Conservation (phyloP, 345 rosid species). For the Ceriops tagal region DNA sequence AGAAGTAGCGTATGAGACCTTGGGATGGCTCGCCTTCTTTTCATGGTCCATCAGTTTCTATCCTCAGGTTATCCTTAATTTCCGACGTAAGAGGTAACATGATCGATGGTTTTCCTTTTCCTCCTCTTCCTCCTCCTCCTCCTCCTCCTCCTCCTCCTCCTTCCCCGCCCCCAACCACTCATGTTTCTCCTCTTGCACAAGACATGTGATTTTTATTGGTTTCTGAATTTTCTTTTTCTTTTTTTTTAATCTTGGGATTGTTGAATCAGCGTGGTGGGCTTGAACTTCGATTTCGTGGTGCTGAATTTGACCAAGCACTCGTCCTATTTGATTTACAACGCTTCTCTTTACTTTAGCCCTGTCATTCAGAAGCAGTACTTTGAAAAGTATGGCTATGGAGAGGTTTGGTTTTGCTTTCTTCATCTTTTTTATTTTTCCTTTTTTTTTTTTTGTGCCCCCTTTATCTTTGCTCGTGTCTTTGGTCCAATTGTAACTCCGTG, state of each 20-base stretch:
- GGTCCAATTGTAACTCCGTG: not conserved
- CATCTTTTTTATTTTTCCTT: not conserved
- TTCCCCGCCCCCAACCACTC: not conserved
- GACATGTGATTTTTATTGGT: not conserved
- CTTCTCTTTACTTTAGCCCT: conserved; percentile 77
- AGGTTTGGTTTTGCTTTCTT: conserved; percentile 27
- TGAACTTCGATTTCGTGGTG: conserved; percentile 85
- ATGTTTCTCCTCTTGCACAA: not conserved
- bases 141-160: not conserved
- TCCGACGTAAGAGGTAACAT: conserved; percentile 60
- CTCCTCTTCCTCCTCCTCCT: too few relatives aligned
- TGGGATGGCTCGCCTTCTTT: conserved; percentile 79
- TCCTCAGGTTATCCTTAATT: conserved; percentile 82
- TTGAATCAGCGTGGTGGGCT: conserved; percentile 69
- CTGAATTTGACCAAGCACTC: conserved; percentile 94
- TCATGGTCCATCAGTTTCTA: conserved; percentile 91
- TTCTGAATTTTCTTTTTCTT: not conserved
- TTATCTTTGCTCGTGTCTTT: not conserved
- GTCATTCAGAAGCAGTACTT: conserved; percentile 72
- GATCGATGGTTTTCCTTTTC: not conserved
- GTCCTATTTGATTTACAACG: conserved; percentile 87
- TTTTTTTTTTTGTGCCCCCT: not conserved
- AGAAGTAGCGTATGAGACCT: conserved; percentile 51
- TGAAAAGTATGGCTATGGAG: conserved; percentile 55
- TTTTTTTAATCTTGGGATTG: not conserved